phyloP scores from a whole-genome alignment of 1,284 basidiomycete species.

The Apiotrichum porosum region DNA sequence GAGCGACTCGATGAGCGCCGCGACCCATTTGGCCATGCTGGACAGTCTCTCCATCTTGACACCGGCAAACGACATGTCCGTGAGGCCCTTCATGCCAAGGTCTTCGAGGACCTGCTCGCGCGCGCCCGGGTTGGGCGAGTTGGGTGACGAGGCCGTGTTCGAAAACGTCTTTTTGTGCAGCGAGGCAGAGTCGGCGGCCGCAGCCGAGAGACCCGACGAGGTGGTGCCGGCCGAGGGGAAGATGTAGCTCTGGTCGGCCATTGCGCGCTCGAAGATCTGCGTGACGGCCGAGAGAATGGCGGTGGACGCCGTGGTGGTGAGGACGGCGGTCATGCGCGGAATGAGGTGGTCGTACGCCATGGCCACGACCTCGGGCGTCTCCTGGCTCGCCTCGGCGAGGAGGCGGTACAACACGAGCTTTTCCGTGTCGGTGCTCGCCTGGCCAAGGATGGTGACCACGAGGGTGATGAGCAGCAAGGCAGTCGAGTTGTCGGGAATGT shows the following conservation, averaged over 20 bases:
- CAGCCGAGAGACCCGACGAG: no score
- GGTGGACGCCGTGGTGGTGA: conserved; percentile 67
- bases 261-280: conserved; percentile 58
- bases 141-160: neutral
- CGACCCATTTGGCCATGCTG: conserved; percentile 40
- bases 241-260: conserved; percentile 34
- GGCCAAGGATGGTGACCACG: conserved; percentile 68
- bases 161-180: conserved; percentile 18
- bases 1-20: conserved; percentile 35
- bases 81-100: conserved; percentile 41
- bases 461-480: conserved; percentile 73
- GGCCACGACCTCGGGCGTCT: conserved; percentile 68
- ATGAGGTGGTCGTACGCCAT: conserved; percentile 74
- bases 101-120: conserved; percentile 41
- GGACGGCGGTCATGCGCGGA: conserved; percentile 70
- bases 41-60: conserved; percentile 30
- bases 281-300: conserved; percentile 66
- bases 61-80: conserved; percentile 34
- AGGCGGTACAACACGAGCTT: conserved; percentile 72
- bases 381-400: conserved; percentile 65
- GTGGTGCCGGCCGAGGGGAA: conserved; percentile 22
- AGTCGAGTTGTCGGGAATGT: conserved; percentile 56
- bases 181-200: conserved; percentile 15
- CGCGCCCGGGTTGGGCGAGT: conserved; percentile 4
- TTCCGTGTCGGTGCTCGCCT: conserved; percentile 70